Evolutionary conservation across 2,329 filamentous ascomycete genomes (phyloP).

Genomic region (Fusarium piperis): DNA sequence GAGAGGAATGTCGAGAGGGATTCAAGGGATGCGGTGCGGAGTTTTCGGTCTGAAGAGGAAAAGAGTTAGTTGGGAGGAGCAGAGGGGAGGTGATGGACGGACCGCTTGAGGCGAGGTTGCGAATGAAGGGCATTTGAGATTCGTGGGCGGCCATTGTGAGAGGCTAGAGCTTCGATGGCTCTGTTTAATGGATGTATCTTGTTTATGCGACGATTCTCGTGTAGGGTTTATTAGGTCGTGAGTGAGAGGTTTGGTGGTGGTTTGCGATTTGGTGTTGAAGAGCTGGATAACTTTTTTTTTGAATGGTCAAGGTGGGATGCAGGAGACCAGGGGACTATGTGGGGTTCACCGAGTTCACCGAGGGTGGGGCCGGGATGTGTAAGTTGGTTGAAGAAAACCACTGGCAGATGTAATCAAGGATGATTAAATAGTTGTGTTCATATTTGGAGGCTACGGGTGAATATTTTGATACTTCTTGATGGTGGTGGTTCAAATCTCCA

Average conservation of each 20-base stretch:
- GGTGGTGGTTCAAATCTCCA: not conserved
- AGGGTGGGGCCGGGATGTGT: not conserved
- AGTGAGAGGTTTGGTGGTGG: not conserved
- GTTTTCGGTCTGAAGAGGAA: slow-evolving; percentile 72
- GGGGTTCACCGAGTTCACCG: slow-evolving; percentile 34
- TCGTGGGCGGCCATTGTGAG: slow-evolving; percentile 46
- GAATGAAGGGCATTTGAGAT: slow-evolving; percentile 76
- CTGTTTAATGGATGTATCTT: not conserved
- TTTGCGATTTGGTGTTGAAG: slow-evolving; percentile 28
- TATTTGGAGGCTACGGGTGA: too few relatives aligned
- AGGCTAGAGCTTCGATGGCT: slow-evolving; percentile 25
- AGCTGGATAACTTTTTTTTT: slow-evolving; percentile 39
- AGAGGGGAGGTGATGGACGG: slow-evolving; percentile 44
- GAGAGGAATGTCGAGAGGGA: slow-evolving; percentile 83
- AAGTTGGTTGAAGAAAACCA: not conserved
- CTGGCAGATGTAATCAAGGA: not conserved
- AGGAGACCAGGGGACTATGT: slow-evolving; percentile 16
- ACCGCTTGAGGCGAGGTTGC: slow-evolving; percentile 87
- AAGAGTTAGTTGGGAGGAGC: not conserved
- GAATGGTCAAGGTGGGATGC: slow-evolving; percentile 36
- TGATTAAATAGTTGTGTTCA: too few relatives aligned
- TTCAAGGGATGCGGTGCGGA: slow-evolving; percentile 78
- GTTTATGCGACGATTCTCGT: not conserved
- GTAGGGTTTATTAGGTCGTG: not conserved
- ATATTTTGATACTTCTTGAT: not conserved